These are phyloP conservation scores for Heliamphora exappendiculata DNA, from an alignment of 148 eudicot species.

Conservation along the genomic window DNA sequence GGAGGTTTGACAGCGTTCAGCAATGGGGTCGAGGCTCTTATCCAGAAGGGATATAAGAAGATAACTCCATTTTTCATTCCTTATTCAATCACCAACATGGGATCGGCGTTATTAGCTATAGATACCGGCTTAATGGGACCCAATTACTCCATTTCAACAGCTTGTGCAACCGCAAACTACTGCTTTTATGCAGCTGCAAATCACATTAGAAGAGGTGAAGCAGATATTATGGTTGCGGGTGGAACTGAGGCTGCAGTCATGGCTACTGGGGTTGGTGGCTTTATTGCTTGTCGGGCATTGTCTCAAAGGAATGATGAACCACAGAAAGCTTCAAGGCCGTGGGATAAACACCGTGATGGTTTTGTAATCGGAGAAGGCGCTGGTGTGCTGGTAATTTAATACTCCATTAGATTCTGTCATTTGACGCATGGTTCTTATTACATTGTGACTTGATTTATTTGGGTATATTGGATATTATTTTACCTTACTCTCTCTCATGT, in stretches of 20 bases:
- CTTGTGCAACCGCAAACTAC: slow-evolving; percentile 68
- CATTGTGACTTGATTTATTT: too few species aligned
- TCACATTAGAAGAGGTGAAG: slow-evolving; percentile 60
- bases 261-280: slow-evolving; percentile 50
- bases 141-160: slow-evolving; percentile 60
- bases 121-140: slow-evolving; percentile 59
- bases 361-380: slow-evolving; percentile 70
- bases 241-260: slow-evolving; percentile 47
- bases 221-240: slow-evolving; percentile 45
- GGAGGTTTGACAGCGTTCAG: slow-evolving; percentile 50
- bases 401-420: too few species aligned
- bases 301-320: slow-evolving; percentile 60
- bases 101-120: slow-evolving; percentile 54
- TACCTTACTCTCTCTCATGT: neutral
- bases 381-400: slow-evolving; percentile 42
- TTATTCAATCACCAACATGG: slow-evolving; percentile 48
- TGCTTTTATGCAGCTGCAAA: slow-evolving; percentile 56
- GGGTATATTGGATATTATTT: too few species aligned
- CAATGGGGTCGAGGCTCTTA: slow-evolving; percentile 36
- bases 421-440: too few species aligned
- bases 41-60: slow-evolving; percentile 38
- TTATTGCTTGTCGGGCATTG: slow-evolving; percentile 55
- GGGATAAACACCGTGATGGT: slow-evolving; percentile 64
- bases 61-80: slow-evolving; percentile 56
- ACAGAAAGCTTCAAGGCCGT: slow-evolving; percentile 57